Conservation (phyloP, 2,329 filamentous ascomycete genomes). For the Lecanoromycetidae sp. region DNA sequence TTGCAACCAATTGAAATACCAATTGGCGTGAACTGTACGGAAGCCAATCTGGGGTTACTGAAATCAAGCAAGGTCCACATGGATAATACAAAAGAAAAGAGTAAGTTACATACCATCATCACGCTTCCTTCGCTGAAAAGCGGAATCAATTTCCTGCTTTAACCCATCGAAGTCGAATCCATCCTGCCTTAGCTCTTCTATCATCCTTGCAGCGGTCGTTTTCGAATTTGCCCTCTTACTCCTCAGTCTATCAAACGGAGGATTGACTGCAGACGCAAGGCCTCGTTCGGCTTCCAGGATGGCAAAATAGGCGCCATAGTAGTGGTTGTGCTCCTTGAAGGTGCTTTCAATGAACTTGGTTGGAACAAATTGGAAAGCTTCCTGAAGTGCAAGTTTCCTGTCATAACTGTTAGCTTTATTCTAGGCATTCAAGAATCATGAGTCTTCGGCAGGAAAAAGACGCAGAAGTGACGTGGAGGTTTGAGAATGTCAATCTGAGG, state of each 20-base stretch:
- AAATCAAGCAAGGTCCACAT: too few species aligned
- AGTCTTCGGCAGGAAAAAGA: too few species aligned
- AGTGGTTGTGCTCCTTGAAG: conserved; percentile 23
- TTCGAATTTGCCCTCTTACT: not conserved
- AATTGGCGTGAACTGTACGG: too few species aligned
- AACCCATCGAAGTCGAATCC: conserved; percentile 17
- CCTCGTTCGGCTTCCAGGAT: conserved; percentile 16
- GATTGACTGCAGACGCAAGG: not conserved
- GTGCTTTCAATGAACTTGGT: conserved; percentile 27
- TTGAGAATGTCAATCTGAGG: too few species aligned
- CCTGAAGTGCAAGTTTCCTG: conserved; percentile 20
- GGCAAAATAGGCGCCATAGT: conserved; percentile 17
- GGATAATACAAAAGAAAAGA: not conserved
- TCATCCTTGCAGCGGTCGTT: not conserved
- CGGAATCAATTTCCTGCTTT: conserved; percentile 26
- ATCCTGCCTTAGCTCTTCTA: conserved; percentile 20
- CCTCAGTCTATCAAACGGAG: conserved; percentile 15
- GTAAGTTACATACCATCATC: conserved; percentile 11
- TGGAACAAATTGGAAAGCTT: conserved; percentile 29
- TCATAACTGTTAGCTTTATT: too few species aligned
- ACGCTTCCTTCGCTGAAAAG: conserved; percentile 21
- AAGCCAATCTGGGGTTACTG: too few species aligned
- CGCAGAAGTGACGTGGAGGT: too few species aligned
- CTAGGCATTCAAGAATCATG: too few species aligned
- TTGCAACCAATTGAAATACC: too few species aligned